Base-by-base conservation (phyloP, 2,329 filamentous ascomycete species). In the Cryphonectria radicalis region DNA sequence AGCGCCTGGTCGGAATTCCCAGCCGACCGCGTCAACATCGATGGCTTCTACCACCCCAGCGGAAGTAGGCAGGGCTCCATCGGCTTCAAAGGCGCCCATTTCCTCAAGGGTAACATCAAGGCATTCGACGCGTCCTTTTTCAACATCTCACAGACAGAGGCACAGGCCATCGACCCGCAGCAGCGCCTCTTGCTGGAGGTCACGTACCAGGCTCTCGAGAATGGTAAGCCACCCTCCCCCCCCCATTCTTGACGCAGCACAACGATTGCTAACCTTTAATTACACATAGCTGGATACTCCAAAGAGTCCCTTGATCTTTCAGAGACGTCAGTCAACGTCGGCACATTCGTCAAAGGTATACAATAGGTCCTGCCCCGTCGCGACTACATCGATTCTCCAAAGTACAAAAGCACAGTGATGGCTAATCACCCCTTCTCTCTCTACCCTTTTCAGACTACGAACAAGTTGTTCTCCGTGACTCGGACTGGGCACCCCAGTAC, bases 1-100 rank as follows among this genome's bases (percentile, higher is more conserved):
- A 91, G 93, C 78, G 89, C 92, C 17, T 89, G 91, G 77, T 83
- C 85, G 57, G 84, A 85, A 70, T 83, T 92, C n/a, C 91, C 91
- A 0, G 78, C 85, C 10, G 89, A 92, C 73, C 86, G 91, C 0
- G 93, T 92, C 80, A 89, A 93, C 73, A 86, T 89, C 22, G 84
- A 90, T 64, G 87, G 87, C 11, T 91, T 93, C 76, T 89, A 86
- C 73, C 91, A 93, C 75, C 86, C 90, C 3, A 89, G 88, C 1
- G 90, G 90, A 7, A 91, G 91, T 77, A 85, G 83, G 53, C 70
- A 73, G 50, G 72, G 72, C 28, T 72, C 70, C 70, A 77, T 74
- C 53, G 68, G 73, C 3, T 84, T 88, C 67, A 80, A 79, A 6
- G 85, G 85, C 3, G 86, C 81, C 0, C 85, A 88, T 71, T 87